These are phyloP conservation scores for Hypholoma fasciculare DNA, from an alignment of 768 basidiomycete genomes.

Conservation along the genomic window DNA sequence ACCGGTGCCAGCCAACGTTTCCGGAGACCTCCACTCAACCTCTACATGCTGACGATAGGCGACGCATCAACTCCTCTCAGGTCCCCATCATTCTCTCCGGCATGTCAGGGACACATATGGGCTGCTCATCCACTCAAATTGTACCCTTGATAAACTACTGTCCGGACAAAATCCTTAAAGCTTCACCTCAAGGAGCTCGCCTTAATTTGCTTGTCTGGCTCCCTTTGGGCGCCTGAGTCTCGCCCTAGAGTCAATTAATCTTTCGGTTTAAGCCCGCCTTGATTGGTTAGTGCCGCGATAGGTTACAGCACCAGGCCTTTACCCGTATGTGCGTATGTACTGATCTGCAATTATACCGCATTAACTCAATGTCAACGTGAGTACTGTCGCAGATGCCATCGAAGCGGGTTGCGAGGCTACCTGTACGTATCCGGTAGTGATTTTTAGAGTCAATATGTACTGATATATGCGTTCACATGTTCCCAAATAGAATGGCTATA, in stretches of 20 bases:
- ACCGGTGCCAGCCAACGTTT: neutral
- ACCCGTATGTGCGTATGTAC: slow-evolving; percentile 4
- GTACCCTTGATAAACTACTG: slow-evolving; percentile 9
- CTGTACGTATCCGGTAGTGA: slow-evolving; percentile 15
- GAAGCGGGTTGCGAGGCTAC: slow-evolving; percentile 20
- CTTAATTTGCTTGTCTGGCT: neutral
- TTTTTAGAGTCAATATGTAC: slow-evolving; percentile 13
- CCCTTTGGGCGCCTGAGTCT: neutral
- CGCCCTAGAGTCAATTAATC: slow-evolving; percentile 3
- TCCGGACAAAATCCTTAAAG: slow-evolving; percentile 7
- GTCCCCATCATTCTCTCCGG: slow-evolving; percentile 21
- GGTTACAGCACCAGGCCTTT: slow-evolving; percentile 3
- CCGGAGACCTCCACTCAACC: neutral
- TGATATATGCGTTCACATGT: slow-evolving; percentile 8
- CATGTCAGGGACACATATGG: slow-evolving; percentile 15
- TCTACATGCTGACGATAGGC: neutral
- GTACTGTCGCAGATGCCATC: slow-evolving; percentile 13
- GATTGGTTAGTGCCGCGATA: slow-evolving; percentile 16
- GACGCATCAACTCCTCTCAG: slow-evolving; percentile 14
- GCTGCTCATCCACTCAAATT: slow-evolving; percentile 4
- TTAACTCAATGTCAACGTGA: slow-evolving; percentile 23
- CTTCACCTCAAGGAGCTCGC: neutral
- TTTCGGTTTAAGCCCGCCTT: slow-evolving; percentile 7
- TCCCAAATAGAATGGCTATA: slow-evolving; percentile 11
- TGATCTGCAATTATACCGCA: slow-evolving; percentile 11